Evolutionary conservation across 2,329 filamentous ascomycete genomes (phyloP).

Genomic region (Aspergillus sojae): DNA sequence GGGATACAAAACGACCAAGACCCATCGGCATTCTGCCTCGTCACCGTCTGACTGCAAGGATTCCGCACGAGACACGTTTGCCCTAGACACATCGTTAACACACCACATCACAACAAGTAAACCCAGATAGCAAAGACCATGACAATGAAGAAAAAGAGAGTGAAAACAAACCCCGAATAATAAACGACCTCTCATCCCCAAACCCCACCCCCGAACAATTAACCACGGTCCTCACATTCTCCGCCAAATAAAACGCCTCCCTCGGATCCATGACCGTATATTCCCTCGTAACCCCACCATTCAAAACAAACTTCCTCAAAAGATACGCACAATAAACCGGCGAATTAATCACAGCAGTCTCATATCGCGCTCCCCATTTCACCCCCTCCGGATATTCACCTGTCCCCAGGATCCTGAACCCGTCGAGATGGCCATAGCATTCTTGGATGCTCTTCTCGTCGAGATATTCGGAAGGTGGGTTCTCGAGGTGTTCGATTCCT

Average conservation of each 20-base stretch:
- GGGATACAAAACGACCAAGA: conserved; percentile 66
- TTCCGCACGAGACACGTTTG: conserved; percentile 54
- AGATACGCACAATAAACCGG: conserved; percentile 47
- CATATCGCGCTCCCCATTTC: conserved; percentile 46
- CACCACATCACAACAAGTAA: neutral
- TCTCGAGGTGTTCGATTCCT: conserved; percentile 48
- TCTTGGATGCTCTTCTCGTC: conserved; percentile 28
- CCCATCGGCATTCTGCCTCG: conserved; percentile 64
- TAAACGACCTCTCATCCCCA: conserved; percentile 44
- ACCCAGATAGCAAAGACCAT: neutral
- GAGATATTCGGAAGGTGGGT: conserved; percentile 39
- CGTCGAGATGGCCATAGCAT: conserved; percentile 37
- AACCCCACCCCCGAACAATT: conserved; percentile 51
- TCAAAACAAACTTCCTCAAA: conserved; percentile 39
- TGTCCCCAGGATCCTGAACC: conserved; percentile 34
- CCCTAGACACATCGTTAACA: conserved; percentile 28
- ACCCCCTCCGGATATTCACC: conserved; percentile 38
- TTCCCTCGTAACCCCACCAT: conserved; percentile 36
- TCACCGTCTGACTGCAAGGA: conserved; percentile 52
- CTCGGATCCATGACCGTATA: conserved; percentile 31
- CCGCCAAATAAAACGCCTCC: conserved; percentile 43
- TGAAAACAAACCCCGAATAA: conserved; percentile 42
- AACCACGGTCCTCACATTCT: conserved; percentile 41
- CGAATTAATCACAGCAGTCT: conserved; percentile 47
- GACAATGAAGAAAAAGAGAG: neutral